Base-by-base conservation (phyloP, 1,284 basidiomycete genomes). In the Cerrena zonata region DNA sequence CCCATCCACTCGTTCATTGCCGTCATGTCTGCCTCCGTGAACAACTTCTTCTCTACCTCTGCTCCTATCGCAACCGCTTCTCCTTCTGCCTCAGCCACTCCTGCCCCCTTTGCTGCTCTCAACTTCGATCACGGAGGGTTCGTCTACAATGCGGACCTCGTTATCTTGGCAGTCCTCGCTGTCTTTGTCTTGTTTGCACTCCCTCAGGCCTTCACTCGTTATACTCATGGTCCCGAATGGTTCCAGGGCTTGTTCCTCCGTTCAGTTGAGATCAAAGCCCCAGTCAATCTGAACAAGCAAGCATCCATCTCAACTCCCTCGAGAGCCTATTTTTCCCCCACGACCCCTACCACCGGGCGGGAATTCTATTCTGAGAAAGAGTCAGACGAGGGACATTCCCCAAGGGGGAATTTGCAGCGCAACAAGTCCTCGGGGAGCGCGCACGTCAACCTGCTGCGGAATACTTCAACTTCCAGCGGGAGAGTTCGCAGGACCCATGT, bases 161-260 rank as follows among this genome's bases (percentile, higher is more conserved):
- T 64, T 43, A 52, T 69, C 24, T 55, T 69, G 37, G 53, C 55
- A 34, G 48, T 62, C 36, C 58, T 63, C 42, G 66, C 53, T 4
- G 38, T 65, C 43, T 67, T 69, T 27, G 59, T 65, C 48, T 57
- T 65, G 25, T 48, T 67, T 47, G 62, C 65, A 21, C 55, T 69
- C 38, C 69, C 69, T 13, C 64, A 67, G 12, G 64, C 64, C 1
- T 50, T 68, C 45, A 57, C 65, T 21, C 64, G 64, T 27, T 63
- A 65, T 53, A 62, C 60, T n/a, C 67, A 61, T 48, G 59, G 60
- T 38, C 61, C 62, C 13, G 66, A 68, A 25, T 62, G 67, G 61
- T 52, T 58, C 39, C 59, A 61, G 43, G 67, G 68, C 23, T 55
- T 58, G 47, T 59, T 68, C 55, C 60, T 70, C 40, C 63, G 61